Evolutionary conservation across 2,329 filamentous ascomycete genomes (phyloP), one percentile per base, ranked within the genome.

Genomic region (Diaporthe ilicicola): DNA sequence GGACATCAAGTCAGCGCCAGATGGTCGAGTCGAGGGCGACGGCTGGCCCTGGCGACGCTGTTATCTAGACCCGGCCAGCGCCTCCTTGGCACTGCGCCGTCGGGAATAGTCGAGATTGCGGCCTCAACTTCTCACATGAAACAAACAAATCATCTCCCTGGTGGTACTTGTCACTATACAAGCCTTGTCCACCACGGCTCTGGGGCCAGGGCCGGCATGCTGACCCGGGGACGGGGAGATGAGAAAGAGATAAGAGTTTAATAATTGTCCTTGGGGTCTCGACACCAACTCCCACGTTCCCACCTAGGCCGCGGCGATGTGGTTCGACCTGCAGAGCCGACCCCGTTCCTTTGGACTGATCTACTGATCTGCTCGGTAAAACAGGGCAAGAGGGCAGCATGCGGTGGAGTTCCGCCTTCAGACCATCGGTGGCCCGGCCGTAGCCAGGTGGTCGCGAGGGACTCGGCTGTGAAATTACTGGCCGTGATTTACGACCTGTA

Each of bases 351-450:
- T 34, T 34, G 42, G 29, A 48, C 59, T 48, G 59, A 62, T 62
- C 59, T 62, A 27, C 42, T 62, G 59, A 62, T 62, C 59, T 62
- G 59, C 59, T 62, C 59, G 59, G 55, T 48, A 62, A 48, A 62
- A 62, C 59, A 62, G 59, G 59, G 42, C 59, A 62, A 62, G 59
- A 62, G 42, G 42, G 59, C 37, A 62, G 42, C 46, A 29, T 42
- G 4, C 44, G 42, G 59, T 62, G 59, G 59, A 44, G 42, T 27
- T 29, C 9, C 12, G 27, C 27, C 59, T 17, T 62, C 56, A 62
- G 59, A 27, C 48, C 59, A 62, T 34, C 5, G 24, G 29, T 44
- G 39, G 27, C 1, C 17, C 39, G 39, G 56, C 39, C 39, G 22
- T 37, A 22, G 27, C 13, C 27, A 22, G 56, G 22, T 15, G 56